Evolutionary conservation across 768 basidiomycete species (phyloP).

Genomic region (Amanita thiersii): DNA sequence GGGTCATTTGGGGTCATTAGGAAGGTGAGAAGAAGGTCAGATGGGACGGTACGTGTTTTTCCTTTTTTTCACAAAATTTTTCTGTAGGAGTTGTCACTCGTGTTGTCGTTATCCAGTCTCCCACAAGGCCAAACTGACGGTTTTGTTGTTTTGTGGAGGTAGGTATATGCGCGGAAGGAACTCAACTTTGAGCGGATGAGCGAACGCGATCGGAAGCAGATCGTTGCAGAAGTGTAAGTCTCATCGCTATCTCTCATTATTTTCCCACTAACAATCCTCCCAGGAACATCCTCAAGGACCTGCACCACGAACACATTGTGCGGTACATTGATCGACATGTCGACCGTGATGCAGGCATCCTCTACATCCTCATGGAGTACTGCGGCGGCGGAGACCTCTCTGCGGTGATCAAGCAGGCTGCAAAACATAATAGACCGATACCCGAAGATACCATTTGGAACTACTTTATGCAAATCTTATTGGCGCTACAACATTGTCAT

Average conservation of each 20-base stretch:
- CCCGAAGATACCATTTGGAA: conserved; percentile 94
- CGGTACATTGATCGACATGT: conserved; percentile 90
- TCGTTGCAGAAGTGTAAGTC: conserved; percentile 94
- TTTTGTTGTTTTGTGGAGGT: not conserved
- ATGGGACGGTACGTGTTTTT: conserved; percentile 64
- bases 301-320: conserved; percentile 94
- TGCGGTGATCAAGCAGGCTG: conserved; percentile 72
- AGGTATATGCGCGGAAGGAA: conserved; percentile 90
- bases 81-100: too few relatives aligned
- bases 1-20: conserved; percentile 97
- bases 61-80: conserved; percentile 8
- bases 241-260: too few relatives aligned
- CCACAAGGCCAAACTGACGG: not conserved
- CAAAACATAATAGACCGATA: conserved; percentile 60
- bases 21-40: conserved; percentile 80
- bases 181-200: conserved; percentile 97
- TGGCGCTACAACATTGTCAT: conserved; percentile 90
- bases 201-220: conserved; percentile 93
- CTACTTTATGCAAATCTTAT: conserved; percentile 89
- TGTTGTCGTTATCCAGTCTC: too few relatives aligned
- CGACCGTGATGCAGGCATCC: conserved; percentile 80
- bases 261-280: not conserved
- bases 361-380: conserved; percentile 99
- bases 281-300: conserved; percentile 94
- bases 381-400: conserved; percentile 96